A percentile compares a stretch with the other conserved stretches of the same genome.
These are phyloP conservation scores for Aspergillus hortae DNA, from an alignment of 2,329 filamentous ascomycete species.

Conservation along the genomic window DNA sequence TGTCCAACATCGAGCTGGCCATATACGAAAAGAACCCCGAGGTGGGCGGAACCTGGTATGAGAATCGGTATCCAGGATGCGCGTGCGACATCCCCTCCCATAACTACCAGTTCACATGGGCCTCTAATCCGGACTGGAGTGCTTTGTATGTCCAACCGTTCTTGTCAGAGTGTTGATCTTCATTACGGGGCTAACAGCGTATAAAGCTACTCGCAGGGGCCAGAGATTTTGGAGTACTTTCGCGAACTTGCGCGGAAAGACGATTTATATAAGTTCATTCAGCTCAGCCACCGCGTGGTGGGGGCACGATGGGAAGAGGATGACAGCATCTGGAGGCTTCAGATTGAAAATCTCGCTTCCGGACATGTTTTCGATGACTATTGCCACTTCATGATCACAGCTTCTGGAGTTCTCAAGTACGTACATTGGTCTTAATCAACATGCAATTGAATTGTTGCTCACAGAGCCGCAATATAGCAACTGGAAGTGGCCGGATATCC, in stretches of 20 bases:
- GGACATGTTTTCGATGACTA: neutral
- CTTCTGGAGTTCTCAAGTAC: constrained; percentile 7
- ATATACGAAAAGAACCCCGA: constrained; percentile 3
- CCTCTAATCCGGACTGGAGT: constrained; percentile 4
- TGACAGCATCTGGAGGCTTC: neutral
- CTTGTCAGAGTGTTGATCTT: neutral
- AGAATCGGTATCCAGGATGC: neutral
- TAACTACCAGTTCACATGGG: constrained; percentile 8
- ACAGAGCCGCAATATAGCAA: constrained; percentile 6
- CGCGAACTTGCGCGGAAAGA: neutral
- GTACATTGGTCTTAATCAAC: neutral
- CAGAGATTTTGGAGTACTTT: constrained; percentile 1
- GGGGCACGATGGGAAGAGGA: neutral
- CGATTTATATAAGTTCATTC: constrained; percentile 1
- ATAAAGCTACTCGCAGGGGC: neutral
- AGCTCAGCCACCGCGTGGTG: neutral
- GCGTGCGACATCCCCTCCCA: constrained; percentile 4
- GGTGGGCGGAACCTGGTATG: neutral
- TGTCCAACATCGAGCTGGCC: constrained; percentile 1
- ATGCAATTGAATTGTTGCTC: too few relatives aligned
- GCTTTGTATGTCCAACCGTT: neutral
- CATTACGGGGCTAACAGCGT: neutral
- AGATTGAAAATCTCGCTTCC: neutral
- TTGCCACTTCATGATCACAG: constrained; percentile 3
- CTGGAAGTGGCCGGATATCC: constrained; percentile 36